Evolutionary conservation across 2,329 filamentous ascomycete species (phyloP), one percentile per base, ranked within the genome.

Genomic region (Cytospora piceicola): DNA sequence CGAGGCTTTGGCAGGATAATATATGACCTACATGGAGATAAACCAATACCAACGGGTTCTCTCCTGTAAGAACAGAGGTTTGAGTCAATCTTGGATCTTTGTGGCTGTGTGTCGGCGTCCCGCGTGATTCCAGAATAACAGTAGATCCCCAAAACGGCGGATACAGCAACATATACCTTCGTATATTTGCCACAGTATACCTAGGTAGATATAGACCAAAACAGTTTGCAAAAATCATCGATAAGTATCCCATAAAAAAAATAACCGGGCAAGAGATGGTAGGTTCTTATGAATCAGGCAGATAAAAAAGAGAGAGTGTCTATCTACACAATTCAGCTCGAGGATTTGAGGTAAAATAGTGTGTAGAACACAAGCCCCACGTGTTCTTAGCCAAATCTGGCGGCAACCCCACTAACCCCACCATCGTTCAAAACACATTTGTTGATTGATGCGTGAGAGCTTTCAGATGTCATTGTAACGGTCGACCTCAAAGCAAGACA

Each of bases 381-480:
- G 46, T 49, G 46, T 24, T 2, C 9, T 49, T 49, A 49, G 46
- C 46, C 6, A 49, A 22, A 22, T 49, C 1, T 14, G 46, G 49
- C 32, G 39, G 42, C 53, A 57, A 17, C 61, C 61, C 61, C 61
- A 63, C 61, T 39, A 57, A 30, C 29, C 53, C 61, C 34, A 57
- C 61, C 4, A 29, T 29, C 20, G 39, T 24, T 63, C 53, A 63
- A 57, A 51, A 24, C n/a, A 34, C 54, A 54, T 30, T 27, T 49
- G 52, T 42, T 56, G 52, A 20, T 42, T n/a, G n/a, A n/a, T 32
- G 8, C 58, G 34, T 42, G 60, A 55, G 39, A 63, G 53, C 29
- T 36, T 30, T 29, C 29, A 53, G 42, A 56, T 36, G 49, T 53
- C 61, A 54, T 57, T 46, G 29, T 34, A 52, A 56, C n/a, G 36